Base-by-base conservation (phyloP, 1,284 basidiomycete genomes). In the Mycena citricolor region DNA sequence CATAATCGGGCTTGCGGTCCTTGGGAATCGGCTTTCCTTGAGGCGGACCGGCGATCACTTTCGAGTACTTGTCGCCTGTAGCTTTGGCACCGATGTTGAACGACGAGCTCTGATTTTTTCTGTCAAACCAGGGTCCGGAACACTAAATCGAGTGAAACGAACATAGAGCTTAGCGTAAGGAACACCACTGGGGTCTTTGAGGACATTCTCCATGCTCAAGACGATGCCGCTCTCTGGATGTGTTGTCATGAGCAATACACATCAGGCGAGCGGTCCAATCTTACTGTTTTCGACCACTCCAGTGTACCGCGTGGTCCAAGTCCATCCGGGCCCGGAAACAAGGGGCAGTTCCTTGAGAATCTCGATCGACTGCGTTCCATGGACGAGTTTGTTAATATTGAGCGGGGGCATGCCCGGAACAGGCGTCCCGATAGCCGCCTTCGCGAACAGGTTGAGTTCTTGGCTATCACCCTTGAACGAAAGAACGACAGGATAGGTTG, bases 81-180 rank as follows among this genome's bases (percentile, higher is more conserved):
- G 76, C 81, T 61, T 88, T 88, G 17, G 80, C 83, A 16, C 88
- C 86, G 38, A 90, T 69, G 60, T 85, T 81, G 70, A 89, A 89
- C 2, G 77, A 71, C 11, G 83, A 81, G 46, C 76, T 76, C 86
- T 90, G 55, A 17, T 8, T 22, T 14, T 14, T 19, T 2, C 2
- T 54, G 19, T 44, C 25, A 12, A 14, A 14, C 7, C 14, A 26
- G 8, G 24, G 25, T 39, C 32, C 23, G 17, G 22, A 24, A 7
- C 4, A 26, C 22, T 11, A 42, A 13, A 12, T 19, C 20, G 26
- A 11, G 6, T 7, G 8, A 13, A 21, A 66, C 74, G 50, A 54
- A 87, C 85, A 54, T 82, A 86, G 60, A 89, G 81, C 55, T 76
- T 82, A 13, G 85, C 83, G 54, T 91, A 90, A 2, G 73, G 69